These are phyloP conservation scores for Obba rivulosa DNA, from an alignment of 768 basidiomycete genomes.

Conservation along the genomic window DNA sequence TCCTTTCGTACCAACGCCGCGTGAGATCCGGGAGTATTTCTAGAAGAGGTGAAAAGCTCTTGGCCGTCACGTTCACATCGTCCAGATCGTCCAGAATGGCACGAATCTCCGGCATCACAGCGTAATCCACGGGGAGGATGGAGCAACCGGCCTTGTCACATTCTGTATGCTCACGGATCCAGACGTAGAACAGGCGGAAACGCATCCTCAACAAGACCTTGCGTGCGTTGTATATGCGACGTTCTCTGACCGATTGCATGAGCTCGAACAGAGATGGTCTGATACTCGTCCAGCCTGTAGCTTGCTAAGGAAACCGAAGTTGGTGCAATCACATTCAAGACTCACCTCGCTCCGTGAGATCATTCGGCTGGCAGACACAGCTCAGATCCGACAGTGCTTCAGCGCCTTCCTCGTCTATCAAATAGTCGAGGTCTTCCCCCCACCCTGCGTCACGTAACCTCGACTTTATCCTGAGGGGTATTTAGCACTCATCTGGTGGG, in stretches of 20 bases:
- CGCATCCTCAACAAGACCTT: background rate
- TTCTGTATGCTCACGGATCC: too few species aligned
- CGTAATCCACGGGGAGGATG: background rate
- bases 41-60: too few species aligned
- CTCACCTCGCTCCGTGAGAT: slow-evolving; percentile 9
- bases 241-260: slow-evolving; percentile 1
- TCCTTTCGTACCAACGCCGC: too few species aligned
- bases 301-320: too few species aligned
- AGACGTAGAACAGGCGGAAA: background rate
- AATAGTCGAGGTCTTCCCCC: slow-evolving; percentile 2
- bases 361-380: slow-evolving; percentile 3
- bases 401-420: background rate
- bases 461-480: background rate
- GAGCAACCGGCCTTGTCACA: too few species aligned
- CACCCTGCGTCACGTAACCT: slow-evolving; percentile 3
- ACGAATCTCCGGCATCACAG: background rate
- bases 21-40: too few species aligned
- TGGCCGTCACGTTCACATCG: too few species aligned
- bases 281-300: slow-evolving; percentile 4
- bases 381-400: background rate
- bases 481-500: background rate
- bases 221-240: background rate
- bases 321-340: background rate
- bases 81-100: too few species aligned
- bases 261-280: background rate